These are phyloP conservation scores for Fistulinella prunicolor DNA, from an alignment of 768 basidiomycete species.

Conservation along the genomic window DNA sequence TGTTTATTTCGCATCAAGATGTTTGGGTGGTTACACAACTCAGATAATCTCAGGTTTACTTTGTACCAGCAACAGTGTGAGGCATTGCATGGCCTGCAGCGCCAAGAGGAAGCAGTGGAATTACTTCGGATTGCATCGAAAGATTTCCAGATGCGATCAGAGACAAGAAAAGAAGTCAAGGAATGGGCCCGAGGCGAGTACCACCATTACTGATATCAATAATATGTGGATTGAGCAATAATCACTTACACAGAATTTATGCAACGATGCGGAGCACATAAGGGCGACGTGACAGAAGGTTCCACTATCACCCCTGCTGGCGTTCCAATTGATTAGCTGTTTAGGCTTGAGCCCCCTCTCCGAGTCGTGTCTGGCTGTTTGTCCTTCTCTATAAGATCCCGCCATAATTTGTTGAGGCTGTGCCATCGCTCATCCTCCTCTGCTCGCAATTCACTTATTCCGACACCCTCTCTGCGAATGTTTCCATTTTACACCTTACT, in stretches of 20 bases:
- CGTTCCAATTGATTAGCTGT: no score
- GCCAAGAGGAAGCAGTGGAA: not conserved
- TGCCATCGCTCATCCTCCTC: no score
- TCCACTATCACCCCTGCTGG: no score
- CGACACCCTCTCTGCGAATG: no score
- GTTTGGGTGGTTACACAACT: not conserved
- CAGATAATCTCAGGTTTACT: not conserved
- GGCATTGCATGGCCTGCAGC: not conserved
- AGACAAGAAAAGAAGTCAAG: not conserved
- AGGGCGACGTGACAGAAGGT: no score
- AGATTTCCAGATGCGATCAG: not conserved
- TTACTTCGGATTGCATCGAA: not conserved
- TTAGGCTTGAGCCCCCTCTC: no score
- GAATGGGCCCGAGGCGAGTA: not conserved
- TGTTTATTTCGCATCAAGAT: not conserved
- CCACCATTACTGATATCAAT: not conserved
- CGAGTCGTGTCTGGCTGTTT: no score
- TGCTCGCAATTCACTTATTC: no score
- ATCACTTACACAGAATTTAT: not conserved
- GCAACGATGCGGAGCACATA: not conserved
- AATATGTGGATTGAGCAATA: not conserved
- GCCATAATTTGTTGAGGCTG: no score
- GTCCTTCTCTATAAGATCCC: no score
- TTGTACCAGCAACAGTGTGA: not conserved
- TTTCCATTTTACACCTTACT: no score